Evolutionary conservation across 495 filamentous ascomycete genomes (phyloP), one percentile per base, ranked within the genome.

Genomic region (Neurospora tetrasperma): DNA sequence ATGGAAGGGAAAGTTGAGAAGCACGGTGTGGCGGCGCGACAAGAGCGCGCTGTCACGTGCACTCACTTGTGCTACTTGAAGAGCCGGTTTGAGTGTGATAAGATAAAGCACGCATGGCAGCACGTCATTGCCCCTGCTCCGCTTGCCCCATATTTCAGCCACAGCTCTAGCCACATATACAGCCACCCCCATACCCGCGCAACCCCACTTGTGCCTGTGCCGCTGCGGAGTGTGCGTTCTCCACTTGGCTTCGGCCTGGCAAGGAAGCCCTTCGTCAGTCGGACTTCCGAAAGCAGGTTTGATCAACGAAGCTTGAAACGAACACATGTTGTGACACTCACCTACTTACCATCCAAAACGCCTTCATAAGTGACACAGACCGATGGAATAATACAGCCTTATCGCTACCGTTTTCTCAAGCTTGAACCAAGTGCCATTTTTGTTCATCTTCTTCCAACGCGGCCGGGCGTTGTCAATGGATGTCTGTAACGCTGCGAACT

Each of bases 11-110:
- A 23, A 10, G 54, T 35, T 9, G 27, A 35, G 54, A 16, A 69
- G 43, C 27, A 70, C 43, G 54, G 66, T 20, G 31, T 40, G 69
- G 31, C 69, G 70, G 76, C 76, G 76, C 76, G 77, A 72, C 42
- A 0, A 23, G 16, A 16, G 46, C 77, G 72, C 77, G 77, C 14
- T 42, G 42, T 77, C 77, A 79, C 77, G 77, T 79, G 74, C 23
- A 16, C 23, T 31, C 27, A 31, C 27, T 31, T 31, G 27, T 31
- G 27, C 27, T 31, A 31, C 27, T 31, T 31, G 27, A n/a, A n/a
- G n/a, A n/a, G n/a, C n/a, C n/a, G n/a, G n/a, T n/a, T n/a, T n/a
- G n/a, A n/a, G n/a, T n/a, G n/a, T 54, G 46, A 59, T 27, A 14
- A 59, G 48, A 59, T 59, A 7, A 59, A 59, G 27, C 23, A 66